Evolutionary conservation across 108 stramenopile genomes (phyloP), one percentile per base, ranked within the genome.

Genomic region (Fragilaria crotonensis): DNA sequence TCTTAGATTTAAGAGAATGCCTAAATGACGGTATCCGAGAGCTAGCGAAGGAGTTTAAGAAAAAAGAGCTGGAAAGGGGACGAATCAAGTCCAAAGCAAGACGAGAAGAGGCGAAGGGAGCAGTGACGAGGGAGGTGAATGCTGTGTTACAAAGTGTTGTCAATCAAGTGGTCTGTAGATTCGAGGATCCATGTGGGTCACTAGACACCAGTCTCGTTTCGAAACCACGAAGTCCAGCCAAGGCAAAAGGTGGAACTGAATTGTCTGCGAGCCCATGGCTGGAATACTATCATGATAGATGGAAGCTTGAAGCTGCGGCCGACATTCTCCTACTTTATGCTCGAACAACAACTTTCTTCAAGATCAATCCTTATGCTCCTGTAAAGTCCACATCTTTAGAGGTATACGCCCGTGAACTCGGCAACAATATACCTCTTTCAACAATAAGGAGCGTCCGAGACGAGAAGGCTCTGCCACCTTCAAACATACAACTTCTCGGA

Each of bases 331-430:
- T 94, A 1, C 57, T 94, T 59, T 94, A 90, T 57, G 85, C 83
- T 27, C 67, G 59, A 27, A 94, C 93, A 19, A 70, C 64, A 23
- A 89, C 77, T 18, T 94, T 94, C 63, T 89, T 94, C 33, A 32
- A 59, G 25, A 45, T 89, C 54, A 76, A 84, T 41, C 75, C 84
- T 18, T 94, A 90, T 61, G 23, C 32, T 29, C 72, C 62, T 5
- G 70, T 94, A 50, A 70, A 83, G 32, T 89, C 89, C n/a, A 83
- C 77, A 28, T 79, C 89, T 2, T 81, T 90, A 28, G 85, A 89
- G 67, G 87, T 94, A 5, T 94, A 89, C 60, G 93, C 93, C 1
- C 66, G 93, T 31, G 93, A 94, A 58, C 69, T 94, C 21, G 93
- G 93, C 29, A 89, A 86, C 59, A 41, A 41, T 41, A 41, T 41